A percentile compares a stretch with the other conserved stretches of the same genome.
phyloP scores from a whole-genome alignment of 805 yeast genomes.

The Monosporozyma solicola region DNA sequence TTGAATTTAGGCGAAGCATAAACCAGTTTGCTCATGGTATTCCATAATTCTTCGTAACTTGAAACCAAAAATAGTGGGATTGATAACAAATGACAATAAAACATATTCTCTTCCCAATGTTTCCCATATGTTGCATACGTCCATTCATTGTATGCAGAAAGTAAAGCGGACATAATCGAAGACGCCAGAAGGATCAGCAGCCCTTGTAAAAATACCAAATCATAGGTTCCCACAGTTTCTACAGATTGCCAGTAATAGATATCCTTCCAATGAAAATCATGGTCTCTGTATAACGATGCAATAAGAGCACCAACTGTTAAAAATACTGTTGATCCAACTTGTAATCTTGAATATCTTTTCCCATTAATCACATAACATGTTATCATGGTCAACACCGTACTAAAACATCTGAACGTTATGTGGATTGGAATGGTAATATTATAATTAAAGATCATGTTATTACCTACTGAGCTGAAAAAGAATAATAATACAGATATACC shows the following conservation, averaged over 20 bases:
- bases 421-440: conserved; percentile 59
- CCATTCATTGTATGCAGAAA: conserved; percentile 49
- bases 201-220: conserved; percentile 18
- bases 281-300: conserved; percentile 30
- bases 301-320: conserved; percentile 49
- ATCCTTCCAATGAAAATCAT: conserved; percentile 14
- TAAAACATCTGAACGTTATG: conserved; percentile 55
- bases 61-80: conserved; percentile 41
- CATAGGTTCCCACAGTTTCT: not conserved
- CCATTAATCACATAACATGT: conserved; percentile 42
- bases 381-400: conserved; percentile 52
- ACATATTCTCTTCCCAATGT: conserved; percentile 58
- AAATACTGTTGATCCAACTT: conserved; percentile 42
- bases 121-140: conserved; percentile 43
- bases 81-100: conserved; percentile 49
- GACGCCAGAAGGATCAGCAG: conserved; percentile 32
- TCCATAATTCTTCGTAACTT: conserved; percentile 26
- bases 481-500: conserved; percentile 40
- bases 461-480: conserved; percentile 42
- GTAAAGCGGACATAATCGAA: conserved; percentile 42
- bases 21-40: conserved; percentile 23
- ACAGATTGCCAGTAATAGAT: not conserved
- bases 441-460: conserved; percentile 49
- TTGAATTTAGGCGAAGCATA: conserved; percentile 2
- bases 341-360: conserved; percentile 37